Evolutionary conservation across 2,329 filamentous ascomycete genomes (phyloP).

Genomic region (Claviceps arundinis): DNA sequence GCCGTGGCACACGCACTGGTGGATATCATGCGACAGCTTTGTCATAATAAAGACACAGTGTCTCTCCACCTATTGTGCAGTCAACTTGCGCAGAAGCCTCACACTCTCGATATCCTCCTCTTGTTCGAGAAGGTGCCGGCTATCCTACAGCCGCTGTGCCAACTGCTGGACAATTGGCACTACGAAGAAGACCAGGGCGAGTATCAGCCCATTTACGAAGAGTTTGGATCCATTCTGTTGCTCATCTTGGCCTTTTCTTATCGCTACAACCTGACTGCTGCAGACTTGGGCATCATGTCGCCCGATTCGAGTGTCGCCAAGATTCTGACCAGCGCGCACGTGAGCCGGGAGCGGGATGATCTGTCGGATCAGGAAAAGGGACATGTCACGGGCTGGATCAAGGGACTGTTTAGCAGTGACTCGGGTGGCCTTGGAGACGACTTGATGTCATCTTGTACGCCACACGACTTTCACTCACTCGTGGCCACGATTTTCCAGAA

Average conservation of each 20-base stretch:
- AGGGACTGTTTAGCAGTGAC: slow-evolving; percentile 63
- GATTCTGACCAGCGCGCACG: slow-evolving; percentile 46
- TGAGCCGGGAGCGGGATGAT: slow-evolving; percentile 43
- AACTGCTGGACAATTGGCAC: slow-evolving; percentile 63
- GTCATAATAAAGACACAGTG: slow-evolving; percentile 63
- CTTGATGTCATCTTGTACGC: slow-evolving; percentile 67
- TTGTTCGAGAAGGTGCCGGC: slow-evolving; percentile 58
- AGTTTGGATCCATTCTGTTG: slow-evolving; percentile 66
- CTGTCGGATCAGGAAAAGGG: slow-evolving; percentile 50
- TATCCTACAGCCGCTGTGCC: slow-evolving; percentile 62
- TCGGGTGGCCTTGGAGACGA: slow-evolving; percentile 64
- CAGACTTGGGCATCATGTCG: slow-evolving; percentile 49
- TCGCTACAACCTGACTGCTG: slow-evolving; percentile 52
- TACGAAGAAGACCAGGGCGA: slow-evolving; percentile 77
- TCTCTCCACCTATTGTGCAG: slow-evolving; percentile 63
- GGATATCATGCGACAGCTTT: slow-evolving; percentile 58
- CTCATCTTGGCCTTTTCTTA: slow-evolving; percentile 63
- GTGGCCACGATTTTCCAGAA: slow-evolving; percentile 67
- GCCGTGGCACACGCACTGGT: slow-evolving; percentile 68
- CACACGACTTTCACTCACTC: slow-evolving; percentile 70
- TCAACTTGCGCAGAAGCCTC: slow-evolving; percentile 57
- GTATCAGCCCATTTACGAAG: slow-evolving; percentile 75
- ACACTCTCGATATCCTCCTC: slow-evolving; percentile 60
- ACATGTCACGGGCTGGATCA: slow-evolving; percentile 62
- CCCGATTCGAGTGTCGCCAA: slow-evolving; percentile 55